Evolutionary conservation across 2,329 filamentous ascomycete species (phyloP).

Genomic region (Madurella mycetomatis): DNA sequence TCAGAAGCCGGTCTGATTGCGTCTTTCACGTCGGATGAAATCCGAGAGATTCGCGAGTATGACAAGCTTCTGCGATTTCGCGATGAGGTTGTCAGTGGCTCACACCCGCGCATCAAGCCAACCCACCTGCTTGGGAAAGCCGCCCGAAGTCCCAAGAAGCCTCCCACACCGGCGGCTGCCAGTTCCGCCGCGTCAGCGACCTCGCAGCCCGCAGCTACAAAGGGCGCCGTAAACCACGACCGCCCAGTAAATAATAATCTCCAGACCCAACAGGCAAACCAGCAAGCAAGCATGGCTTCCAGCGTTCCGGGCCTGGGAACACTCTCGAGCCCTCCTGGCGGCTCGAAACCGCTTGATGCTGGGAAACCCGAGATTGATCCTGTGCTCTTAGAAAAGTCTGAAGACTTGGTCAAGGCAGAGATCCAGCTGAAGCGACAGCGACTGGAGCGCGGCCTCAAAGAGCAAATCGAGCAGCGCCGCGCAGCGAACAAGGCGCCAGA

Average conservation of each 20-base stretch:
- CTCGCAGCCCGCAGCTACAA: slow-evolving; percentile 6
- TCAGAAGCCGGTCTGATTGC: slow-evolving; percentile 16
- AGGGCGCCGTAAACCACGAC: slow-evolving; percentile 14
- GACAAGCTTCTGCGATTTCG: slow-evolving; percentile 75
- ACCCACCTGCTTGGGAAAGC: slow-evolving; percentile 35
- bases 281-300: slow-evolving; percentile 18
- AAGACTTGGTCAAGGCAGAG: slow-evolving; percentile 77
- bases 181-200: slow-evolving; percentile 9
- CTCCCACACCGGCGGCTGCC: slow-evolving; percentile 8
- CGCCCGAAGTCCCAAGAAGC: slow-evolving; percentile 7
- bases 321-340: slow-evolving; percentile 12
- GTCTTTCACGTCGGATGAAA: slow-evolving; percentile 42
- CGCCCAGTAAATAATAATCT: slow-evolving; percentile 20
- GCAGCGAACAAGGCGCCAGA: slow-evolving; percentile 44
- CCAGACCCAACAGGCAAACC: slow-evolving; percentile 21
- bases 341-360: slow-evolving; percentile 38
- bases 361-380: slow-evolving; percentile 70
- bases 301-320: slow-evolving; percentile 23
- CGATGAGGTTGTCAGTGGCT: slow-evolving; percentile 75
- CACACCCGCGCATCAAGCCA: slow-evolving; percentile 60
- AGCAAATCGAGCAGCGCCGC: slow-evolving; percentile 66
- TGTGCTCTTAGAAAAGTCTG: slow-evolving; percentile 80
- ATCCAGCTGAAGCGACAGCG: slow-evolving; percentile 73
- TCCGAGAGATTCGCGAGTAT: slow-evolving; percentile 63
- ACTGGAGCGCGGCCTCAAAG: slow-evolving; percentile 71